Evolutionary conservation across 176 grass and related monocot species (phyloP), one percentile per base, ranked within the genome.

Genomic region (Cenchrus americanus): DNA sequence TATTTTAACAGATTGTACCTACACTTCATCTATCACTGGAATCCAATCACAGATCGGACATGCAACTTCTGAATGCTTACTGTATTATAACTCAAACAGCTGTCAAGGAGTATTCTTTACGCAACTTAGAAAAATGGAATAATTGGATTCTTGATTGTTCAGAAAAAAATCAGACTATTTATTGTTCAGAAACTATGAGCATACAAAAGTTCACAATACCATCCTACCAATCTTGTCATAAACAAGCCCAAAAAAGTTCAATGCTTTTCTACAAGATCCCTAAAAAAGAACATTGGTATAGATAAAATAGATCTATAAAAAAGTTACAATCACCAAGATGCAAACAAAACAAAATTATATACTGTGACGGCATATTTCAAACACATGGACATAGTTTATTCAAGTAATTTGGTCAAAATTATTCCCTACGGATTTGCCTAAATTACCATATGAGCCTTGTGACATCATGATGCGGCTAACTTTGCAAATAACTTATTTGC

Each of bases 1-100:
- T 76, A 98, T 86, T 79, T 98, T 98, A 61, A 98, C 89, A 42
- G 91, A 93, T 54, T 93, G 62, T 34, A 98, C 91, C 95, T 98
- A 84, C 73, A 42, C 24, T 79, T 83, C 60, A 21, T 52, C 0
- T 78, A 73, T 65, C 49, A 37, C 34, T 37, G 34, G 34, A 44
- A 40, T 10, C 7, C 48, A 73, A 53, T 4, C 71, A 32, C 14
- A 11, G 21, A 82, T 52, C 19, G 66, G 41, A 76, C 4, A 40
- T 61, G 23, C 60, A 62, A 64, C 22, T 49, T 73, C 64, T 5
- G 5, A 9, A 49, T 22, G 13, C 1, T 37, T 77, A 13, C 3
- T 57, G 24, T 3, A 40, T 34, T 55, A 44, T 55, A 44, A 88
- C 76, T 77, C 75, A 63, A 41, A 72, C 18, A 65, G 47, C 61